Evolutionary conservation across 805 yeast species (phyloP).

Genomic region (Barnettozyma salicaria): DNA sequence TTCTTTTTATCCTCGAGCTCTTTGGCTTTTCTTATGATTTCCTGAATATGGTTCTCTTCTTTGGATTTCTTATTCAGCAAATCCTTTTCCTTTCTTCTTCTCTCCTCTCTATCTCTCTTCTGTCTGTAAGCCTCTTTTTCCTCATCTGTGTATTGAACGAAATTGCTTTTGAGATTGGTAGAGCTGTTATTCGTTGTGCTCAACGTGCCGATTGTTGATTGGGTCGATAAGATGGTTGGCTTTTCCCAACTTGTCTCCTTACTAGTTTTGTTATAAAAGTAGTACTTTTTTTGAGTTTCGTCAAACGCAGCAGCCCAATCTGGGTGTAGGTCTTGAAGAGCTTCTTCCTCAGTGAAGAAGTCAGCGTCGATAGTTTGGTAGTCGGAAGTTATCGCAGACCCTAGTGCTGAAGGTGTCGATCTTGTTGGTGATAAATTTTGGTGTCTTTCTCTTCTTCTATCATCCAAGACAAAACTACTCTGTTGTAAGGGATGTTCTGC

Average conservation of each 20-base stretch:
- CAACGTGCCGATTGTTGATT: too few relatives aligned
- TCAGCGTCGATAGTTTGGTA: conserved; percentile 56
- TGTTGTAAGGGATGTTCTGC: conserved; percentile 13
- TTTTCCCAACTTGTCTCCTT: conserved; percentile 53
- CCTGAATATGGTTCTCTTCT: conserved; percentile 25
- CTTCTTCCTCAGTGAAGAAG: conserved; percentile 1
- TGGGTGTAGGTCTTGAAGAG: conserved; percentile 3
- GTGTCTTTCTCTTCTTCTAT: conserved; percentile 20
- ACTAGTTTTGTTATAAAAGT: conserved; percentile 41
- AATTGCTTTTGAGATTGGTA: neutral
- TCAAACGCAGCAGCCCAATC: conserved; percentile 38
- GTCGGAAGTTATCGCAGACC: conserved; percentile 3
- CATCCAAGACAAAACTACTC: conserved; percentile 7
- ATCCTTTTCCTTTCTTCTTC: conserved; percentile 22
- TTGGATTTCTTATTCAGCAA: conserved; percentile 21
- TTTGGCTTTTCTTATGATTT: conserved; percentile 36
- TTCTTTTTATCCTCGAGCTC: conserved; percentile 23
- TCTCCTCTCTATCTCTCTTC: conserved; percentile 27
- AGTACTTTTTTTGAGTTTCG: conserved; percentile 38
- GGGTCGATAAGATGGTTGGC: too few relatives aligned
- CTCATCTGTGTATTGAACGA: conserved; percentile 4
- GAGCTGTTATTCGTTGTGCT: conserved; percentile 13
- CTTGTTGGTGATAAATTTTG: conserved; percentile 1
- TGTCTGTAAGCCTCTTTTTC: conserved; percentile 28
- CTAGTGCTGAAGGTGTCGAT: conserved; percentile 6